A percentile compares a stretch with the other conserved stretches of the same genome.
phyloP scores from a whole-genome alignment of 2,329 filamentous ascomycete genomes.

The Microdochium bolleyi region DNA sequence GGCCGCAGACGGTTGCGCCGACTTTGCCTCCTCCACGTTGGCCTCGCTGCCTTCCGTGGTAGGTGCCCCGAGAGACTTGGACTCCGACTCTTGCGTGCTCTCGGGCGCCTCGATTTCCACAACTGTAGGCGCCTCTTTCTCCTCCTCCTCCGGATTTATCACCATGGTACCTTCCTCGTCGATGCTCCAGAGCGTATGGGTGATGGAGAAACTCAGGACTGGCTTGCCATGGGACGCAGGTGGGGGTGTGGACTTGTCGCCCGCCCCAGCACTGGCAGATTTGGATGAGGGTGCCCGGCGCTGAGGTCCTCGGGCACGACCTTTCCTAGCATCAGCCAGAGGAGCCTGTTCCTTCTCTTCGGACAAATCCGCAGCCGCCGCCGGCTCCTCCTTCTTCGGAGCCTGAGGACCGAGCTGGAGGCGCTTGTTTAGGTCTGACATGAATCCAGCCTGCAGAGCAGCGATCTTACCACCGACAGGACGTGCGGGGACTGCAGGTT shows the following conservation, averaged over 20 bases:
- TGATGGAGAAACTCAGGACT: constrained; percentile 36
- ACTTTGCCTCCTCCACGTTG: constrained; percentile 2
- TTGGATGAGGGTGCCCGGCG: constrained; percentile 58
- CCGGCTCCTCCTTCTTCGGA: constrained; percentile 64
- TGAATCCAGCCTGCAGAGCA: constrained; percentile 81
- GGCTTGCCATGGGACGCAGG: constrained; percentile 21
- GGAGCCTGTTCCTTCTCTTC: constrained; percentile 65
- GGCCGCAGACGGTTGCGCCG: not conserved
- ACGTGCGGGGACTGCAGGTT: constrained; percentile 73
- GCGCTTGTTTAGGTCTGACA: constrained; percentile 87
- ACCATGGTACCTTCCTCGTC: constrained; percentile 38
- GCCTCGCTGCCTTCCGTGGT: not conserved
- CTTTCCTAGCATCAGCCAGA: constrained; percentile 83
- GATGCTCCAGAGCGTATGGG: constrained; percentile 43
- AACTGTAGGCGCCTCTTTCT: not conserved
- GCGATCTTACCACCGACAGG: constrained; percentile 82
- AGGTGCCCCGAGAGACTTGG: not conserved
- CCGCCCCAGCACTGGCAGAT: constrained; percentile 24
- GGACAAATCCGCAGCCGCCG: constrained; percentile 43
- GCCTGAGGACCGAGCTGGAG: constrained; percentile 78
- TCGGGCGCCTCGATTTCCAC: not conserved
- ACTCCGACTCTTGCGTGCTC: not conserved
- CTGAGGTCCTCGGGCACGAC: constrained; percentile 80
- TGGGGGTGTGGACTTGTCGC: constrained; percentile 16
- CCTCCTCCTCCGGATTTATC: not conserved